Evolutionary conservation across 352 stramenopile genomes (phyloP).

Genomic region (Thraustochytrium sp.): DNA sequence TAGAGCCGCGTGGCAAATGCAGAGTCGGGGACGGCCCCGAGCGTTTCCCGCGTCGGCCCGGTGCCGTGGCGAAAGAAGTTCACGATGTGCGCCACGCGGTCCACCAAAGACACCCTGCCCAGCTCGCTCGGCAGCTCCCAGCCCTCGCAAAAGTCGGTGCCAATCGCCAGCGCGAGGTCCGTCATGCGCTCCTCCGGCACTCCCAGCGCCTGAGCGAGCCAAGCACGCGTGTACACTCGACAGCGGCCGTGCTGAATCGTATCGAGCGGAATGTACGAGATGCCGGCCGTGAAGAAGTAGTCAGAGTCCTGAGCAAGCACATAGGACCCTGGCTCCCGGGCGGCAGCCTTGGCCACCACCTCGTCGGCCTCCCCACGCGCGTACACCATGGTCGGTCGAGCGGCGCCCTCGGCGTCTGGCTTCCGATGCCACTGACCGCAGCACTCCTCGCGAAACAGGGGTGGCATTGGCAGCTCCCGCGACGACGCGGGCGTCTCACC

Average conservation of each 20-base stretch:
- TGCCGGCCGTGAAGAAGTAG: conserved; percentile 71
- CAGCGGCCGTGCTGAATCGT: not conserved
- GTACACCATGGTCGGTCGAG: conserved; percentile 51
- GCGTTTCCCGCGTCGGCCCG: not conserved
- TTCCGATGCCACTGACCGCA: not conserved
- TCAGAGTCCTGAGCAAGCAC: conserved; percentile 72
- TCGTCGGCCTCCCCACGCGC: conserved; percentile 67
- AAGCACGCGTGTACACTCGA: conserved; percentile 49
- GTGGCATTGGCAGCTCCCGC: not conserved
- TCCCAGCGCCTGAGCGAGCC: conserved; percentile 61
- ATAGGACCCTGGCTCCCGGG: not conserved
- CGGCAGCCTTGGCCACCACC: conserved; percentile 51
- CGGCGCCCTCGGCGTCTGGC: not conserved
- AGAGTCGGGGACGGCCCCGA: not conserved
- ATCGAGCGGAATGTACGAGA: conserved; percentile 71
- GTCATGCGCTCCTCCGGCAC: conserved; percentile 65
- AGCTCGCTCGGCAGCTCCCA: conserved; percentile 54
- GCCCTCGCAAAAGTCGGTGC: conserved; percentile 61
- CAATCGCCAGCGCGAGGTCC: conserved; percentile 71
- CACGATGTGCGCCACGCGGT: not conserved
- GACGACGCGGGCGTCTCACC: not conserved
- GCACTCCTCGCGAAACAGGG: not conserved
- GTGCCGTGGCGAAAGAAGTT: not conserved
- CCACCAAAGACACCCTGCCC: not conserved
- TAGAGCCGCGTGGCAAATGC: not conserved